Percentiles rank a stretch among this genome's conserved stretches.
phyloP scores from a whole-genome alignment of 306 rosid species.

The Clitoria ternatea region DNA sequence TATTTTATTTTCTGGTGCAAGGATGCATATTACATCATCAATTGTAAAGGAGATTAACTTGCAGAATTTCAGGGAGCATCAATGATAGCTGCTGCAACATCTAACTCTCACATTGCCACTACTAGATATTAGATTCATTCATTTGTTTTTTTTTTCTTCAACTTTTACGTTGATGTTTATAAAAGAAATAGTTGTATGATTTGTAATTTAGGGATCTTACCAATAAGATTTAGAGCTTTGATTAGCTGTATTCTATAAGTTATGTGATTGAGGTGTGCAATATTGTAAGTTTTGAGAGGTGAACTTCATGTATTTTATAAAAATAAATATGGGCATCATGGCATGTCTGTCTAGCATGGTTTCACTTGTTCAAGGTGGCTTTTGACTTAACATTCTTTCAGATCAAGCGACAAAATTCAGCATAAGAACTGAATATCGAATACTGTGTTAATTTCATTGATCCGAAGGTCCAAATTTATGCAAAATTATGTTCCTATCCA shows the following conservation, averaged over 20 bases:
- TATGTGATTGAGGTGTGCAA: conserved; percentile 26
- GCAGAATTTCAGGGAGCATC: conserved; percentile 22
- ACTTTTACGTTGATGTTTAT: background rate
- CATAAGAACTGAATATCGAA: background rate
- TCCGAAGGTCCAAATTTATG: too few species aligned
- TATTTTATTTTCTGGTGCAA: conserved; percentile 35
- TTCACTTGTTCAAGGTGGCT: background rate
- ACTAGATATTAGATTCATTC: conserved; percentile 25
- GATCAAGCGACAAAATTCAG: background rate
- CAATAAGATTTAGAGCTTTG: conserved; percentile 23
- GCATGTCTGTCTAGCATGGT: background rate
- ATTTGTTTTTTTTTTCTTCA: background rate
- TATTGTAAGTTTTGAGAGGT: background rate
- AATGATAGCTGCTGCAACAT: conserved; percentile 26
- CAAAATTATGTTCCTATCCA: too few species aligned
- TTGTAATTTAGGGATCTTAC: conserved; percentile 3
- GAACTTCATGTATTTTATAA: background rate
- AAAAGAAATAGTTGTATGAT: conserved; percentile 21
- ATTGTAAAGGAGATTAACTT: conserved; percentile 23
- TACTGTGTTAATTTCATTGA: background rate
- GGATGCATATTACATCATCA: conserved; percentile 25
- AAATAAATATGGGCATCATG: background rate
- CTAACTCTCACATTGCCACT: conserved; percentile 8
- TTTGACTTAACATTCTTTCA: background rate
- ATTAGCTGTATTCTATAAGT: conserved; percentile 3